Base-by-base conservation (phyloP, 805 yeast genomes). In the Candida coquimbonensis region DNA sequence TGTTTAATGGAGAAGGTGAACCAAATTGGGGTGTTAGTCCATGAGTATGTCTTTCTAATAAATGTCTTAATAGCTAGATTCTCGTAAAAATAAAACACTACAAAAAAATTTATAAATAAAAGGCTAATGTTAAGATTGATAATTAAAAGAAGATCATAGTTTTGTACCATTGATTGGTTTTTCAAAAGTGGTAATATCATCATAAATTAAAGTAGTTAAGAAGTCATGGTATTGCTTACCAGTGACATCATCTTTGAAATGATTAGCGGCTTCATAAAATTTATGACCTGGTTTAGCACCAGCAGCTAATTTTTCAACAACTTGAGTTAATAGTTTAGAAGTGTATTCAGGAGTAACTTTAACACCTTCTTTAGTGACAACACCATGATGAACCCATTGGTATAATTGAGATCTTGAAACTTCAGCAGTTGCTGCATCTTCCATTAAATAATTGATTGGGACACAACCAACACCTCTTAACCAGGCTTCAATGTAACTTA, bases 371-470 rank as follows among this genome's bases (percentile, higher is more conserved):
- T 78, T 73, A 49, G 77, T 61, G 46, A 61, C 67, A 39, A 79
- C 83, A 39, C 78, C 77, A 62, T 85, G 90, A 48, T 80, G 82
- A 49, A 81, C 85, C 95, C 95, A 85, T 62, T 87, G 88, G 74
- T 81, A 81, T 54, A 85, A 71, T 67, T 84, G 91, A 50, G 88
- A 75, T 69, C 93, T 77, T 34, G 90, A 81, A 36, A 85, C 95
- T 66, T 85, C 95, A 36, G 93, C 91, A 42, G 95, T 85, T 32
- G 93, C 93, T 27, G 95, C 95, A 65, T 85, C 95, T 67, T 85
- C 95, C 95, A 85, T 85, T 65, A 85, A 72, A 63, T 80, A 78
- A 70, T 85, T 84, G 64, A 85, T 85, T 53, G 95, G 91, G 49
- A 83, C 90, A 73, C 93, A 85, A 14, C 95, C 95, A 44, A 80